Conservation (phyloP, 2,329 filamentous ascomycete genomes). For the Talaromyces marneffei region DNA sequence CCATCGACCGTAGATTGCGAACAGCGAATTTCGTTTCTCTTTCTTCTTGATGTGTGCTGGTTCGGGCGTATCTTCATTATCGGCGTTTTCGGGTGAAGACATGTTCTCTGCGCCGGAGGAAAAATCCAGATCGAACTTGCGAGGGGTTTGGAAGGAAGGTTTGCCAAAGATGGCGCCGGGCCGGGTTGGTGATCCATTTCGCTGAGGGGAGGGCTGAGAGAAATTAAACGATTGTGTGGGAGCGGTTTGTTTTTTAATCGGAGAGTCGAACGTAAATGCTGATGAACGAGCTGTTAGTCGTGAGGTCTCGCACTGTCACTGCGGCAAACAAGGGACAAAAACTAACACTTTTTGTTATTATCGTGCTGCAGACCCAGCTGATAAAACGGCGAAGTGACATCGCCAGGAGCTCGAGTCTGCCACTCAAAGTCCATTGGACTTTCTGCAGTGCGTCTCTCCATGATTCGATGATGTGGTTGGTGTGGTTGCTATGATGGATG, state of each 20-base stretch:
- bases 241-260: slow-evolving; percentile 46
- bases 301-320: neutral
- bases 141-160: slow-evolving; percentile 45
- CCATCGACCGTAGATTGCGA: slow-evolving; percentile 39
- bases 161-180: slow-evolving; percentile 33
- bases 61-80: slow-evolving; percentile 26
- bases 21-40: slow-evolving; percentile 36
- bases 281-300: slow-evolving; percentile 30
- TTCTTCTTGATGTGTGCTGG: slow-evolving; percentile 35
- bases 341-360: slow-evolving; percentile 41
- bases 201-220: slow-evolving; percentile 31
- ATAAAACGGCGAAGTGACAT: slow-evolving; percentile 43
- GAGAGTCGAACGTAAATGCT: slow-evolving; percentile 36
- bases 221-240: slow-evolving; percentile 48
- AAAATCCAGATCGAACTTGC: slow-evolving; percentile 42
- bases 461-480: slow-evolving; percentile 21
- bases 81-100: slow-evolving; percentile 41
- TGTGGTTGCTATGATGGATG: slow-evolving; percentile 11
- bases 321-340: slow-evolving; percentile 9
- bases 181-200: slow-evolving; percentile 23
- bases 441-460: slow-evolving; percentile 38
- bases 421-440: slow-evolving; percentile 50
- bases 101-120: slow-evolving; percentile 40
- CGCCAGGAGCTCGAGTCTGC: slow-evolving; percentile 41
- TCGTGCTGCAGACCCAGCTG: slow-evolving; percentile 42